Evolutionary conservation across 352 stramenopile genomes (phyloP), one percentile per base, ranked within the genome.

Genomic region (Globisporangium solare): DNA sequence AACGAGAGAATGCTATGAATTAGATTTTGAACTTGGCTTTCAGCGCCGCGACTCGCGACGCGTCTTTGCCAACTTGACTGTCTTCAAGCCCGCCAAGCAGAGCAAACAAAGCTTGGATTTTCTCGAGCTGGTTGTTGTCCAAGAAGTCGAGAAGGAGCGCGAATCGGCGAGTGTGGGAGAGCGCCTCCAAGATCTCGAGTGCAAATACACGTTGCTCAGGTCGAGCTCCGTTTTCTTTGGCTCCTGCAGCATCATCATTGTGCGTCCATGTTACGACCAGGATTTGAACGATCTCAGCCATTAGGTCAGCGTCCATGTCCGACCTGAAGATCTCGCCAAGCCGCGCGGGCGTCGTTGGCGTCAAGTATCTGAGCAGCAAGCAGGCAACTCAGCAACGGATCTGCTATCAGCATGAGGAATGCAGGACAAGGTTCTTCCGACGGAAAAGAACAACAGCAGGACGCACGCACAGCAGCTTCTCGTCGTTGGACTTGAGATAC

Each of bases 251-350:
- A 18, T 54, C 48, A 37, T 8, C 10, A 35, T 65, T 56, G 14
- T 54, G 20, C 3, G 49, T 7, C 67, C 67, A 82, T 1, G 63
- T 72, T 6, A 39, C 48, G 3, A 83, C 50, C 6, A 90, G 21
- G 5, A 84, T 74, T 47, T 75, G 51, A 20, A 86, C 51, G 41
- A 94, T 88, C 11, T 89, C 76, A 14, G 69, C 74, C 59, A 94
- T 64, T 37, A 92, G 57, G 43, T 94, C 83, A 0, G 81, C 70
- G 47, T 93, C 83, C 22, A 94, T 75, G 31, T 92, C 85, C 12
- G 61, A 21, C 47, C 71, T 79, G 57, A 93, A 94, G 15, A 94
- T 61, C 15, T 67, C 57, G 1, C 46, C 60, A 12, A 94, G 64
- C 6, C 67, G 61, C 21, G 68, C 51, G 0, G 75, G 54, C 8